Conservation (phyloP, 345 rosid species). For the Citrus trifoliata region DNA sequence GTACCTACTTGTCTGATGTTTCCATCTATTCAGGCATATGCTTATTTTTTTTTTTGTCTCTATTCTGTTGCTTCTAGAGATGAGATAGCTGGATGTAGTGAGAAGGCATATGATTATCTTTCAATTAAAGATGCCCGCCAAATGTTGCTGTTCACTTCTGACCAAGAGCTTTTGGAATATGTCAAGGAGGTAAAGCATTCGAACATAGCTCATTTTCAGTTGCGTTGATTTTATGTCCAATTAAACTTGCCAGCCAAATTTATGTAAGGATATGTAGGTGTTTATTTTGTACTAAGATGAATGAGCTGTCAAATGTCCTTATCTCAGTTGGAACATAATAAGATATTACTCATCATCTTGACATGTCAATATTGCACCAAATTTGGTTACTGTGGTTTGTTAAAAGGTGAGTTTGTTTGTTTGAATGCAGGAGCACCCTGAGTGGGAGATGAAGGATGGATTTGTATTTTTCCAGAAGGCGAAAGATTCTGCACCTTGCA, state of each 20-base stretch:
- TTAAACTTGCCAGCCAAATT: not conserved
- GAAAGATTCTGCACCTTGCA: constrained; percentile 83
- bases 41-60: not conserved
- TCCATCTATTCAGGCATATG: not conserved
- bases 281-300: not conserved
- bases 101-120: constrained; percentile 93
- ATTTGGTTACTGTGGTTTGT: not conserved
- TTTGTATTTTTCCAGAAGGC: constrained; percentile 82
- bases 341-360: not conserved
- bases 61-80: constrained; percentile 43
- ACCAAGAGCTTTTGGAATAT: constrained; percentile 66
- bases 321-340: not conserved
- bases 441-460: constrained; percentile 88
- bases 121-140: constrained; percentile 63
- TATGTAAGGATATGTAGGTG: not conserved
- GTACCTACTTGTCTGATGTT: not conserved
- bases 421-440: constrained; percentile 74
- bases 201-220: not conserved
- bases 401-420: not conserved
- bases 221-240: not conserved
- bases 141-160: constrained; percentile 81
- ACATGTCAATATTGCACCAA: not conserved
- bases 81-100: constrained; percentile 99
- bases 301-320: not conserved
- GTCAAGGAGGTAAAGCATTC: constrained; percentile 58